A percentile compares a stretch with the other conserved stretches of the same genome.
Conservation (phyloP, 495 filamentous ascomycete species). For the Penicillium cosmopolitanum region DNA sequence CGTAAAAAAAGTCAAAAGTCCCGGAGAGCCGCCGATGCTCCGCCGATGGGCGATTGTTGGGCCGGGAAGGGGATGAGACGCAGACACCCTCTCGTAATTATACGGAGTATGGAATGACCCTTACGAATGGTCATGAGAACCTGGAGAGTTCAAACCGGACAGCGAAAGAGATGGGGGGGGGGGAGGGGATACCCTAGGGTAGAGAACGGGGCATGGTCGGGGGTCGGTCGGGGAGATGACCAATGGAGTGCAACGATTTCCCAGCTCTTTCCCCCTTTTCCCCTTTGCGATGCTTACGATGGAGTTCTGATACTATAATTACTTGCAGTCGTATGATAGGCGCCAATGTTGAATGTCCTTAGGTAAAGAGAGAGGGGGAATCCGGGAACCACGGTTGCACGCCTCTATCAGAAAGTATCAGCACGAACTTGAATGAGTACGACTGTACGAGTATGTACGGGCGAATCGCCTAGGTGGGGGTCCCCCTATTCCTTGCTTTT, state of each 20-base stretch:
- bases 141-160: neutral
- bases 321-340: neutral
- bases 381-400: constrained; percentile 3
- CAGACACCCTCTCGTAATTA: neutral
- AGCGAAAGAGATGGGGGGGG: neutral
- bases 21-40: constrained; percentile 37
- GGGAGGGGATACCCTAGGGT: neutral
- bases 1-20: constrained; percentile 3
- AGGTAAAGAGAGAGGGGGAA: constrained; percentile 5
- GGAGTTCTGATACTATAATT: constrained; percentile 3
- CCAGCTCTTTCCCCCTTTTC: constrained; percentile 3
- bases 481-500: constrained; percentile 4
- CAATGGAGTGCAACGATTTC: constrained; percentile 4
- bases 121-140: neutral
- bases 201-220: neutral
- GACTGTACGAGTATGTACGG: too few species aligned
- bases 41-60: constrained; percentile 10
- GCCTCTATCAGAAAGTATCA: constrained; percentile 6
- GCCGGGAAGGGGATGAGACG: neutral
- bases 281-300: constrained; percentile 6
- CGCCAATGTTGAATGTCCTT: neutral
- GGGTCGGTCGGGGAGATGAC: neutral
- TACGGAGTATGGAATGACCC: neutral
- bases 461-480: neutral
- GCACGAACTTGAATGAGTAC: constrained; percentile 1